These are phyloP conservation scores for Silene conica DNA, from an alignment of 148 eudicot species.

Conservation along the genomic window DNA sequence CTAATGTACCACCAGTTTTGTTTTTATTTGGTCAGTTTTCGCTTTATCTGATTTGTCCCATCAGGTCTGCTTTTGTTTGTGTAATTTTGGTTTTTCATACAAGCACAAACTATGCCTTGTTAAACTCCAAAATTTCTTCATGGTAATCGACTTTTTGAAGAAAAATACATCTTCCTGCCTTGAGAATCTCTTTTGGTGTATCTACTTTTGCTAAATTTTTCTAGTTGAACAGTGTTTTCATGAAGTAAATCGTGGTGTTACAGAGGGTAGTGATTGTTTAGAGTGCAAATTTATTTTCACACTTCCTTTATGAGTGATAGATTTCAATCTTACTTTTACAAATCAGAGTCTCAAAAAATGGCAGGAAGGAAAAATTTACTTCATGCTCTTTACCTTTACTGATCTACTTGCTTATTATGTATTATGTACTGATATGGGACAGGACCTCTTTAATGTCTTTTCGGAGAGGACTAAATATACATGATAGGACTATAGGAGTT, in stretches of 20 bases:
- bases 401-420: background rate
- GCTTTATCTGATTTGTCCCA: constrained; percentile 17
- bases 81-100: constrained; percentile 7
- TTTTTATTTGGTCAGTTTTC: constrained; percentile 7
- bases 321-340: background rate
- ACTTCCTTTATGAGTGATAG: too few species aligned
- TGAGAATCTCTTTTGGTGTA: background rate
- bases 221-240: background rate
- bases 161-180: background rate
- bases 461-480: background rate
- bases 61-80: constrained; percentile 6
- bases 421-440: background rate
- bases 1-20: constrained; percentile 12
- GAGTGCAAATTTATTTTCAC: background rate
- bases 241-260: constrained; percentile 5
- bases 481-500: background rate
- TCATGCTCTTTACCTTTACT: background rate
- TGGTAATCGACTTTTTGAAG: constrained; percentile 10
- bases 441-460: background rate
- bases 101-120: constrained; percentile 16
- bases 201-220: background rate
- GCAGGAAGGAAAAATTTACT: background rate
- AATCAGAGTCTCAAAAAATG: background rate
- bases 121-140: background rate
- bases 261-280: background rate